Percentiles rank a stretch among this genome's conserved stretches.
phyloP scores from a whole-genome alignment of 2,329 filamentous ascomycete genomes.

The Ascochyta pisi region DNA sequence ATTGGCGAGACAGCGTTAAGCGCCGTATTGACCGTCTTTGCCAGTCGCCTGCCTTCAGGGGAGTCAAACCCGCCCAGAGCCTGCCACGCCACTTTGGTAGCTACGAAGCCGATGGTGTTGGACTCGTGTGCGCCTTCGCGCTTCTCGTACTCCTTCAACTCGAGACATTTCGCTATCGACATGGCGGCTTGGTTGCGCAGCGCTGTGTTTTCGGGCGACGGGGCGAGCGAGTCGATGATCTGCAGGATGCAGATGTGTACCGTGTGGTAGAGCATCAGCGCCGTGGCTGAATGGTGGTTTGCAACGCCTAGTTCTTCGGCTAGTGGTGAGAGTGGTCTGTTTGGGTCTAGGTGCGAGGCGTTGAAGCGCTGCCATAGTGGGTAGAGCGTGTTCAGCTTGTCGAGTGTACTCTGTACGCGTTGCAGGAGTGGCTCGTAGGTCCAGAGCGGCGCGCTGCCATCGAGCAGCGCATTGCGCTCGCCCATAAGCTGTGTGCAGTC shows the following conservation, averaged over 20 bases:
- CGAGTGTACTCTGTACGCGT: slow-evolving; percentile 10
- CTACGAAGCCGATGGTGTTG: slow-evolving; percentile 35
- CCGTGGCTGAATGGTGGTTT: slow-evolving; percentile 29
- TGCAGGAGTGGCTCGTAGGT: slow-evolving; percentile 13
- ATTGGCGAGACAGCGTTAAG: slow-evolving; percentile 3
- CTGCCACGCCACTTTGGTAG: slow-evolving; percentile 37
- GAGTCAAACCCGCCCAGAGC: slow-evolving; percentile 32
- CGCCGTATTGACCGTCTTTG: slow-evolving; percentile 7
- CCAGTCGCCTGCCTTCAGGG: slow-evolving; percentile 30
- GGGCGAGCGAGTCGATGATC: slow-evolving; percentile 27
- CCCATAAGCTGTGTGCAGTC: slow-evolving; percentile 32
- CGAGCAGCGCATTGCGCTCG: slow-evolving; percentile 16
- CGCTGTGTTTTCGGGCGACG: slow-evolving; percentile 19
- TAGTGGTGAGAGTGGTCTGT: slow-evolving; percentile 4
- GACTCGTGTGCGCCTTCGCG: slow-evolving; percentile 24
- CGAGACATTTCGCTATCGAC: slow-evolving; percentile 29
- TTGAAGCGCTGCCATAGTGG: slow-evolving; percentile 26
- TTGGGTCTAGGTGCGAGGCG: slow-evolving; percentile 10
- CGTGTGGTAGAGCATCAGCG: slow-evolving; percentile 36
- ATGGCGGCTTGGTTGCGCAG: slow-evolving; percentile 28
- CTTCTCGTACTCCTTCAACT: slow-evolving; percentile 29
- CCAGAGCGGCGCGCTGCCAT: not conserved
- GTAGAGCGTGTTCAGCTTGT: slow-evolving; percentile 17
- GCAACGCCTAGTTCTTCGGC: slow-evolving; percentile 25
- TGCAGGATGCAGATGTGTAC: slow-evolving; percentile 30